These are phyloP conservation scores for Pilatotrama ljubarskyi DNA, from an alignment of 768 basidiomycete species.

Conservation along the genomic window DNA sequence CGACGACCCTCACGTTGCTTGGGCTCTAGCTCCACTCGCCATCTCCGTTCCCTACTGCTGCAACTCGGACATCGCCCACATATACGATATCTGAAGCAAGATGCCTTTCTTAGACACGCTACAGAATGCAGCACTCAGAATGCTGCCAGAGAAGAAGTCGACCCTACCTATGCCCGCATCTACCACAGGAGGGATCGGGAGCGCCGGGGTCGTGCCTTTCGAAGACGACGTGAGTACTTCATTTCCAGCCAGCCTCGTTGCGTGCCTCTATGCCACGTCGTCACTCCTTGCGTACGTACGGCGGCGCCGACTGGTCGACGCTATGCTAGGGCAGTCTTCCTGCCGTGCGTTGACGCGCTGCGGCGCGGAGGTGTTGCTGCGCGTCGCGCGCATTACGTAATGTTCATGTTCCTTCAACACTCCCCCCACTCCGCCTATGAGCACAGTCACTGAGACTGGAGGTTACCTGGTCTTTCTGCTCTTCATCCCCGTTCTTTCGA, in stretches of 20 bases:
- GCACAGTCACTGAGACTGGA: conserved; percentile 35
- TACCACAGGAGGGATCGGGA: conserved; percentile 55
- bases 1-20: background rate
- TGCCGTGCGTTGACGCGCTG: conserved; percentile 5
- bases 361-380: background rate
- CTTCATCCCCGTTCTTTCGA: conserved; percentile 63
- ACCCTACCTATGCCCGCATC: conserved; percentile 38
- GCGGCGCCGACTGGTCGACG: background rate
- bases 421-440: conserved; percentile 27
- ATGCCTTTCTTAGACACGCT: conserved; percentile 64
- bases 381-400: conserved; percentile 44
- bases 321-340: background rate
- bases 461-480: conserved; percentile 60
- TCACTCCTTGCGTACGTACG: background rate
- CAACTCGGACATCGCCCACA: background rate
- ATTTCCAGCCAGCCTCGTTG: background rate
- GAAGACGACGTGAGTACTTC: conserved; percentile 69
- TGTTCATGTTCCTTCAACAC: conserved; percentile 40
- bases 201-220: conserved; percentile 55
- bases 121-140: conserved; percentile 47
- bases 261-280: conserved; percentile 4
- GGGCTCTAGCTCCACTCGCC: conserved; percentile 6
- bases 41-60: background rate
- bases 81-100: background rate
- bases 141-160: conserved; percentile 46